Evolutionary conservation across 768 basidiomycete species (phyloP), one percentile per base, ranked within the genome.

Genomic region (Trametes cingulata): DNA sequence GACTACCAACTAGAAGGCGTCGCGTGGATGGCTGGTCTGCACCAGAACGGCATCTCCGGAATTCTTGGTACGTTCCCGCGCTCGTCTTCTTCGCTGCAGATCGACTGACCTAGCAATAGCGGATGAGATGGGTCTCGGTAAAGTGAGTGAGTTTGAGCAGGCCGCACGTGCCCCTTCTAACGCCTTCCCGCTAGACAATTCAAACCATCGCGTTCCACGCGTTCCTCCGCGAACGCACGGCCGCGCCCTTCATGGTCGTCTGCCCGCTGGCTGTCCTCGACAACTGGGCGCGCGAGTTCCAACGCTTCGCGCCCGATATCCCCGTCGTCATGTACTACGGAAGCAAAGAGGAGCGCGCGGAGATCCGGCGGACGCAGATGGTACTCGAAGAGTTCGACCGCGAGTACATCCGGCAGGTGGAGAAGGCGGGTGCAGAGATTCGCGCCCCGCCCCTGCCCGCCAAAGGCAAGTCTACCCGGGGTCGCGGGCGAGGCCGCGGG

Each of bases 171-270:
- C 25, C 6, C 15, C 59, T 59, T 60, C 55, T 57, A 33, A 51
- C 41, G 12, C 6, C 45, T 47, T 2, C 8, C 35, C 19, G 61
- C 12, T 67, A 97, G 91, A 99, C 97, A 0, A 80, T 98, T 0
- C 97, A 99, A 80, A 91, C 87, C 0, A 99, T 99, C 43, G 85
- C 95, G 0, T 97, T 98, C 72, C 85, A 92, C 59, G 95, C 95
- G 0, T 89, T 95, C 73, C 80, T 99, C 0, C 87, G 93, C 29
- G 87, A 90, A 56, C 79, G 84, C 4, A 84, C 89, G 46, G 80
- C 79, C 60, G 82, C 83, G 15, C 91, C 93, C 0, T 91, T 95
- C 73, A 81, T 99, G 24, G 75, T 99, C 57, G 93, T 98, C 19
- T 94, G 93, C 62, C 97, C 97, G 0, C 83, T 98, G 1, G 93